Conservation (phyloP, 495 filamentous ascomycete species). For the Annulohypoxylon maeteangense region DNA sequence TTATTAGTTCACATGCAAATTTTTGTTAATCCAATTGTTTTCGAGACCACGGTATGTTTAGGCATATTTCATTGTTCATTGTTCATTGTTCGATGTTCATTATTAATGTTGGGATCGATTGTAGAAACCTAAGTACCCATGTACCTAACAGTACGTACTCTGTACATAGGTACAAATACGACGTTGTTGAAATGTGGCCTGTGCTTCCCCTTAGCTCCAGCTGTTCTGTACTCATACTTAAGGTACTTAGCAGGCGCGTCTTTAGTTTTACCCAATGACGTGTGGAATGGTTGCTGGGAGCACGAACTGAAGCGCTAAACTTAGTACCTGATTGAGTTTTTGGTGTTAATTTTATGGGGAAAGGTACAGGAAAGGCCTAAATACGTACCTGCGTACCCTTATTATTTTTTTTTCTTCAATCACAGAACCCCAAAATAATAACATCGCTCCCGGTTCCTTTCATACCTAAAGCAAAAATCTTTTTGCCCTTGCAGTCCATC, state of each 20-base stretch:
- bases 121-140: not conserved
- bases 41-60: not conserved
- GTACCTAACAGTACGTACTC: too few species aligned
- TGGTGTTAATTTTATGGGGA: not conserved
- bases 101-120: not conserved
- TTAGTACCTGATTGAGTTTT: constrained; percentile 21
- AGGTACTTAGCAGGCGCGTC: constrained; percentile 17
- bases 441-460: constrained; percentile 35
- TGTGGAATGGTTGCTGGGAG: constrained; percentile 20
- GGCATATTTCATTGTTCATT: not conserved
- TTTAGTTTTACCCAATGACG: constrained; percentile 36
- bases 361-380: constrained; percentile 11
- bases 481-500: constrained; percentile 29
- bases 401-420: constrained; percentile 18
- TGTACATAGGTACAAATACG: not conserved
- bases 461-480: constrained; percentile 27
- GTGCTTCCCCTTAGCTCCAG: constrained; percentile 2
- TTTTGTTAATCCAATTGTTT: not conserved
- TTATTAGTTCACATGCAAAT: not conserved
- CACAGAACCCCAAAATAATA: constrained; percentile 37
- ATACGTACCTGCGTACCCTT: constrained; percentile 21
- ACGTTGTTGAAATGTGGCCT: constrained; percentile 14
- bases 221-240: not conserved
- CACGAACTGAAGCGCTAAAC: not conserved
- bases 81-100: too few species aligned